Conservation (phyloP, 345 rosid genomes). For the Moricandia arvensis region DNA sequence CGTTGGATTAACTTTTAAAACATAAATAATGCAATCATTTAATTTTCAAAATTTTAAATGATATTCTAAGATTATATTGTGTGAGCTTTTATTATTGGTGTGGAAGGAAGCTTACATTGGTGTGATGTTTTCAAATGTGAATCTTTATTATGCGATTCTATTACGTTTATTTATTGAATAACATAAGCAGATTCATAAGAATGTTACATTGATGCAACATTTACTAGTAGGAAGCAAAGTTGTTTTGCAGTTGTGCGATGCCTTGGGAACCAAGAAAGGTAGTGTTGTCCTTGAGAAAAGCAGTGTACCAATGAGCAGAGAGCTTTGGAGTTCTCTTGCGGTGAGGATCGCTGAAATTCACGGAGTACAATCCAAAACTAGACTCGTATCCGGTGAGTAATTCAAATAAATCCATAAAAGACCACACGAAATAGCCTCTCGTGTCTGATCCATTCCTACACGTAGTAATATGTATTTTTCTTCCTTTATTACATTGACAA, state of each 20-base stretch:
- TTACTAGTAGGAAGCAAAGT: neutral
- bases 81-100: too few species aligned
- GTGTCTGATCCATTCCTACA: slow-evolving; percentile 4
- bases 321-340: neutral
- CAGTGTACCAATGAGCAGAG: slow-evolving; percentile 12
- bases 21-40: neutral
- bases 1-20: neutral
- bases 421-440: slow-evolving; percentile 3
- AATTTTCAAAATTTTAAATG: neutral
- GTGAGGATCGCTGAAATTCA: slow-evolving; percentile 1
- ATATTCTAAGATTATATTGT: neutral
- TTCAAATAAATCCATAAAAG: neutral
- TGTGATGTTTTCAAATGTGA: too few species aligned
- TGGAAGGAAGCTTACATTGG: too few species aligned
- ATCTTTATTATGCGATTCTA: neutral
- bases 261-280: neutral
- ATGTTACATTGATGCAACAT: neutral
- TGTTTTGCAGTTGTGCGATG: neutral
- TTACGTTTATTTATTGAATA: neutral
- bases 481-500: neutral
- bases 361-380: neutral
- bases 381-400: neutral
- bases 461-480: neutral
- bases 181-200: neutral
- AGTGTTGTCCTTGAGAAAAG: slow-evolving; percentile 3